phyloP scores from a whole-genome alignment of 768 basidiomycete genomes.

The Fistulinella prunicolor region DNA sequence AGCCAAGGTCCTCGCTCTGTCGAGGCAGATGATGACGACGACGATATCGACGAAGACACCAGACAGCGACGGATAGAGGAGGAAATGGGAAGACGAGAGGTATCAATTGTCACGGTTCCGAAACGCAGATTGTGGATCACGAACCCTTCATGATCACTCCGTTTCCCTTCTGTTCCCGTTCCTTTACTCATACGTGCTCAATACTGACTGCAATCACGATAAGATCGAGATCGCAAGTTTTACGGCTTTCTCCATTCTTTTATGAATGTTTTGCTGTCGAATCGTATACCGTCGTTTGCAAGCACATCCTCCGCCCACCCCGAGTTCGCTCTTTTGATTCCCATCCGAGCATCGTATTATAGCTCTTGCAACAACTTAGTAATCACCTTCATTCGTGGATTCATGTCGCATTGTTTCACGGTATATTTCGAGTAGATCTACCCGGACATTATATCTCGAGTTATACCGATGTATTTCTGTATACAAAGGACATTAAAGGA shows the following conservation, averaged over 20 bases:
- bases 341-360: slow-evolving; percentile 24
- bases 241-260: slow-evolving; percentile 6
- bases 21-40: slow-evolving; percentile 60
- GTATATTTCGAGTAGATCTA: slow-evolving; percentile 39
- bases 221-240: slow-evolving; percentile 8
- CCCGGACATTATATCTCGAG: slow-evolving; percentile 30
- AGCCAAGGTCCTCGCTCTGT: slow-evolving; percentile 44
- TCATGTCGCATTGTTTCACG: slow-evolving; percentile 32
- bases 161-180: background rate
- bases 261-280: slow-evolving; percentile 14
- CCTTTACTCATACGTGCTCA: slow-evolving; percentile 12
- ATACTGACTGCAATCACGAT: slow-evolving; percentile 24
- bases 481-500: slow-evolving; percentile 34
- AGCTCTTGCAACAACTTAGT: slow-evolving; percentile 25
- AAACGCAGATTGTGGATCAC: slow-evolving; percentile 71
- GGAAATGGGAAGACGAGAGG: slow-evolving; percentile 78
- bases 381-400: slow-evolving; percentile 29
- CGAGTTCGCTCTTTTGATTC: background rate
- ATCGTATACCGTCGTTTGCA: slow-evolving; percentile 15
- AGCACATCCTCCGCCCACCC: background rate
- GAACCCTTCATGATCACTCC: slow-evolving; percentile 50
- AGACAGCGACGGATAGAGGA: slow-evolving; percentile 75
- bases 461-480: slow-evolving; percentile 36
- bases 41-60: slow-evolving; percentile 72
- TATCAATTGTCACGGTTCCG: slow-evolving; percentile 77